Evolutionary conservation across 2,329 filamentous ascomycete genomes (phyloP), one percentile per base, ranked within the genome.

Genomic region (Pseudogymnoascus sp.): DNA sequence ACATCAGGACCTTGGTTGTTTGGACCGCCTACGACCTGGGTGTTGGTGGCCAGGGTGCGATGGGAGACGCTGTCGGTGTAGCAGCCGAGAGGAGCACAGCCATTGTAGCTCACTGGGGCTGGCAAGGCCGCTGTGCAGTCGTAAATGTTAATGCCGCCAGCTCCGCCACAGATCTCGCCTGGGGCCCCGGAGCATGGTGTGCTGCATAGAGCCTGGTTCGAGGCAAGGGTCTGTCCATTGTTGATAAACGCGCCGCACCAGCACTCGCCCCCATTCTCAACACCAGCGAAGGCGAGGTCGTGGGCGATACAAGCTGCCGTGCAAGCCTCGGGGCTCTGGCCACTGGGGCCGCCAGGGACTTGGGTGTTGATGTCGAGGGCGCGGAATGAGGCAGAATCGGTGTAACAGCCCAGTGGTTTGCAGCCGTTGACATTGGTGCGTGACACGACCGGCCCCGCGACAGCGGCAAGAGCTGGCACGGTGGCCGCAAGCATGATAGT

Each of bases 251-350:
- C 42, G 14, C 73, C 75, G 60, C 77, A 79, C 70, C 75, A 78
- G 69, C 78, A 79, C 66, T 78, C 73, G 0, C 70, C 67, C 6
- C 75, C 75, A 62, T 75, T 75, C 68, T 77, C 75, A 16, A 77
- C 68, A 2, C 76, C 77, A 5, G 73, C 74, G 63, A 74, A 77
- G 11, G 66, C 62, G 67, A 72, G 75, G 16, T 67, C 42, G 42
- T 46, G 42, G 21, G 42, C 42, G 12, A 46, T 25, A 25, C 42
- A 46, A 25, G 42, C 42, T n/a, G 42, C 42, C 18, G 42, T 46
- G 42, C 42, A 46, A 12, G 42, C 18, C 21, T 46, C 42, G 42
- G 42, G 42, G 42, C 18, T 46, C n/a, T 16, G 18, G 7, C 53
- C 25, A 18, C 25, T 37, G 3, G 25, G 53, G 53, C 28, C 25